Evolutionary conservation across 1,139 yeast species (phyloP).

Genomic region (Zygosaccharomyces sapae): DNA sequence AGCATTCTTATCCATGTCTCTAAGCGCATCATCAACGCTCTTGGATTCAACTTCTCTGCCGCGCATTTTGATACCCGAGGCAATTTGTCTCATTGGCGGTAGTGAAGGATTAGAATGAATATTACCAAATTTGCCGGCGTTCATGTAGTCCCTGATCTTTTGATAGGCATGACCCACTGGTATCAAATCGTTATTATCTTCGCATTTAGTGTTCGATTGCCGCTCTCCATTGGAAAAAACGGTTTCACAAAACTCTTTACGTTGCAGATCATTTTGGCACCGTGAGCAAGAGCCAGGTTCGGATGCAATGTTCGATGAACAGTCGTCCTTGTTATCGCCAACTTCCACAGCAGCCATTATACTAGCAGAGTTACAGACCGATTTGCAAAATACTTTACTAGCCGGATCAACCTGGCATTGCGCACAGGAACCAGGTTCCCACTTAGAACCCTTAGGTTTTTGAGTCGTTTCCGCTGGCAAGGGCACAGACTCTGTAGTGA

Average conservation of each 20-base stretch:
- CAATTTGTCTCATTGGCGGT: slow-evolving; percentile 8
- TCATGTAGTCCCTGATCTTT: slow-evolving; percentile 19
- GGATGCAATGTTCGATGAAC: slow-evolving; percentile 6
- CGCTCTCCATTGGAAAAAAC: slow-evolving; percentile 5
- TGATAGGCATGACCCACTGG: slow-evolving; percentile 20
- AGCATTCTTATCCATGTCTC: slow-evolving; percentile 19
- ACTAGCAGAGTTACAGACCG: slow-evolving; percentile 7
- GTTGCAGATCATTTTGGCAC: slow-evolving; percentile 42
- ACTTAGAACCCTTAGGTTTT: slow-evolving; percentile 41
- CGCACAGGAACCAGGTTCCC: slow-evolving; percentile 86
- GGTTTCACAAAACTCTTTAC: slow-evolving; percentile 16
- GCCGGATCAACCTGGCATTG: slow-evolving; percentile 48
- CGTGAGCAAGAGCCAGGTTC: slow-evolving; percentile 85
- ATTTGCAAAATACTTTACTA: slow-evolving; percentile 14
- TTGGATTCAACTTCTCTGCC: slow-evolving; percentile 18
- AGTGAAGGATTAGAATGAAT: slow-evolving; percentile 3
- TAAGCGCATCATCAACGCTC: slow-evolving; percentile 19
- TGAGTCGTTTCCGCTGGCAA: neutral
- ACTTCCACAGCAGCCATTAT: neutral
- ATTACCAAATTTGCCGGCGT: neutral
- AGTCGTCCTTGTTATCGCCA: neutral
- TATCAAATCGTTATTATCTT: slow-evolving; percentile 8
- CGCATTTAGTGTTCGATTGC: neutral
- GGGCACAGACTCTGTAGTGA: slow-evolving; percentile 5
- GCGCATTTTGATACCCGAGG: slow-evolving; percentile 10